Conservation (phyloP, 441 rosid genomes). For the Heliophila coronopifolia region DNA sequence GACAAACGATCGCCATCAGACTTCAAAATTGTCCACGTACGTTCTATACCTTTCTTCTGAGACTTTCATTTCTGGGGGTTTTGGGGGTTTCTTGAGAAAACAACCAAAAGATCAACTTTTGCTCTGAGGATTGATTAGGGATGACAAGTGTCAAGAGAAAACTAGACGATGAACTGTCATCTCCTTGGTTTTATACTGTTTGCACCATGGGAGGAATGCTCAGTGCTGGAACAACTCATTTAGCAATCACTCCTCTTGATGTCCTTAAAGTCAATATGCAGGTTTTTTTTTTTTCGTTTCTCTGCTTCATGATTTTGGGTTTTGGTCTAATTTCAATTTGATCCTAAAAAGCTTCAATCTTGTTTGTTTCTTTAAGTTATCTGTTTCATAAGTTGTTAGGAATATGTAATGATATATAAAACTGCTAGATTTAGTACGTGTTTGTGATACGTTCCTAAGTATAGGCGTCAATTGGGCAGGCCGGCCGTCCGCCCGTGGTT, state of each 20-base stretch:
- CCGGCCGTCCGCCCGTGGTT: too few relatives aligned
- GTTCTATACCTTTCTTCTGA: slow-evolving; percentile 5
- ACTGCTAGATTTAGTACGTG: background rate
- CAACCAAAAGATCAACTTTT: slow-evolving; percentile 20
- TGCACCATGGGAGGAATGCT: slow-evolving; percentile 69
- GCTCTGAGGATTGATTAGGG: background rate
- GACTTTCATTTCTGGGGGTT: slow-evolving; percentile 7
- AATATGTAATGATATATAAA: slow-evolving; percentile 5
- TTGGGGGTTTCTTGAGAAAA: background rate
- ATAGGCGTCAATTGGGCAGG: too few relatives aligned
- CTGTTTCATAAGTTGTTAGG: background rate
- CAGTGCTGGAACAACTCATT: slow-evolving; percentile 67
- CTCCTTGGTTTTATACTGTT: slow-evolving; percentile 40
- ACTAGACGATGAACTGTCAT: slow-evolving; percentile 20
- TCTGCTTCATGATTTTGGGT: background rate
- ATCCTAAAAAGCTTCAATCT: background rate
- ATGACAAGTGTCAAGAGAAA: slow-evolving; percentile 26
- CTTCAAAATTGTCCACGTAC: slow-evolving; percentile 21
- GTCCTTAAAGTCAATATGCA: slow-evolving; percentile 80
- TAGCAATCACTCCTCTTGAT: slow-evolving; percentile 68
- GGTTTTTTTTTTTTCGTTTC: slow-evolving; percentile 28
- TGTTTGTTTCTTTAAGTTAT: background rate
- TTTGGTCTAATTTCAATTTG: background rate
- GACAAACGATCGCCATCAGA: slow-evolving; percentile 29
- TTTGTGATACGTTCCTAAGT: too few relatives aligned